These are phyloP conservation scores for Drechslerella dactyloides DNA, from an alignment of 2,329 filamentous ascomycete genomes.

Conservation along the genomic window DNA sequence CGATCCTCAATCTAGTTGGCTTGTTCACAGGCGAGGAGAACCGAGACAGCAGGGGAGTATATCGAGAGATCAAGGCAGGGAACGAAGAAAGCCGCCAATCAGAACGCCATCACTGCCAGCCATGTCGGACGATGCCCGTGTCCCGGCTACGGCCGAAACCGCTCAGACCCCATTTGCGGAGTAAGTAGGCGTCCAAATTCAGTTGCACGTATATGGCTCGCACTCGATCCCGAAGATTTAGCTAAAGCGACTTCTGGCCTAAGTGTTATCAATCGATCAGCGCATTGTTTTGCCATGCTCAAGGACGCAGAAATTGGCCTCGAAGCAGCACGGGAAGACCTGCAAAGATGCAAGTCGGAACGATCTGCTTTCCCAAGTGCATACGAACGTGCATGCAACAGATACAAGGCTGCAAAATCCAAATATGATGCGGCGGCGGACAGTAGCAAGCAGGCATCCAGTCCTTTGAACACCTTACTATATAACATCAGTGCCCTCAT, in stretches of 20 bases:
- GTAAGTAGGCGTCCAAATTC: neutral
- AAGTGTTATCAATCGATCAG: slow-evolving; percentile 17
- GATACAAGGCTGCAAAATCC: slow-evolving; percentile 10
- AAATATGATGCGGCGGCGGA: slow-evolving; percentile 13
- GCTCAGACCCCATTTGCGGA: slow-evolving; percentile 11
- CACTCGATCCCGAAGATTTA: no score
- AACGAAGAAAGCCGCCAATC: no score
- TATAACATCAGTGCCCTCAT: neutral
- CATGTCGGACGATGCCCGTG: neutral
- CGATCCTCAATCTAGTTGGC: no score
- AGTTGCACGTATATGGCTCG: neutral
- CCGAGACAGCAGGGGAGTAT: no score
- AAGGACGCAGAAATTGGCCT: neutral
- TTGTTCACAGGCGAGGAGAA: no score
- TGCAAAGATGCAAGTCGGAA: slow-evolving; percentile 16
- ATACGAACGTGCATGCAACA: slow-evolving; percentile 5
- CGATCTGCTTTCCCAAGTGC: slow-evolving; percentile 7
- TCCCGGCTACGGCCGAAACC: neutral
- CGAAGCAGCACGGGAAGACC: neutral
- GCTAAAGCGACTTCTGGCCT: neutral
- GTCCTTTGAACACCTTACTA: neutral
- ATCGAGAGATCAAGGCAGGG: no score
- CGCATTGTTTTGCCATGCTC: slow-evolving; percentile 10
- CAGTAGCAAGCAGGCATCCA: slow-evolving; percentile 2
- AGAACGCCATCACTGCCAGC: no score